Conservation (phyloP, 768 basidiomycete genomes). For the Xanthoconium stramineum region DNA sequence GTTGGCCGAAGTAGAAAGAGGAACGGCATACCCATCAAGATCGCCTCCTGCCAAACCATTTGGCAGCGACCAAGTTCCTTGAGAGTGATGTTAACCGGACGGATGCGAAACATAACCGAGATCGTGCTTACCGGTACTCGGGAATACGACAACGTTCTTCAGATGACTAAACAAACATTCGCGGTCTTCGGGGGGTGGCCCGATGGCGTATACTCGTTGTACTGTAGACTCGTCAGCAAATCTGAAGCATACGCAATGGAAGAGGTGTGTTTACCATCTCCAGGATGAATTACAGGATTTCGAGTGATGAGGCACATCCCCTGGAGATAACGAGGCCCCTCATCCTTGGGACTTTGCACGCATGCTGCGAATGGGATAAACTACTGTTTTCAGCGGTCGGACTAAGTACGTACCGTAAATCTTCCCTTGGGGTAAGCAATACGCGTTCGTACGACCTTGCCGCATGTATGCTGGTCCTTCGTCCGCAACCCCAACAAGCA, state of each 20-base stretch:
- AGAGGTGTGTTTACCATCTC: conserved; percentile 50
- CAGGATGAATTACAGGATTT: conserved; percentile 73
- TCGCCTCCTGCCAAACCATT: conserved; percentile 73
- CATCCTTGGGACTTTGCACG: conserved; percentile 48
- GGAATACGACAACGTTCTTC: conserved; percentile 70
- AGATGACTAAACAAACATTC: conserved; percentile 46
- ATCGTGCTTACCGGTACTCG: conserved; percentile 49
- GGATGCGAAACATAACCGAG: not conserved
- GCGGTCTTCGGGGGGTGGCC: conserved; percentile 54
- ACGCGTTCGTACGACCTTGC: conserved; percentile 52
- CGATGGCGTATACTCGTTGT: conserved; percentile 69
- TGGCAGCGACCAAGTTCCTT: conserved; percentile 61
- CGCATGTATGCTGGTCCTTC: conserved; percentile 65
- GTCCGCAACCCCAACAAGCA: conserved; percentile 80
- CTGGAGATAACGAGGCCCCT: conserved; percentile 51
- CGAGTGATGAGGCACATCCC: conserved; percentile 64
- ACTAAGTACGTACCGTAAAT: conserved; percentile 56
- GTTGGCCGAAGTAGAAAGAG: not conserved
- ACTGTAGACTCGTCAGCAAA: conserved; percentile 37
- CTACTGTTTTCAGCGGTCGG: not conserved
- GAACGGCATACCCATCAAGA: conserved; percentile 56
- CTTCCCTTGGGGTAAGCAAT: conserved; percentile 49
- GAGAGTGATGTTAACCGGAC: no score
- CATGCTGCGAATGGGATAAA: conserved; percentile 43
- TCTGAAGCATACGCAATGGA: not conserved